A percentile compares a stretch with the other conserved stretches of the same genome.
Evolutionary conservation across 192 early-diverging fungal species (phyloP).

Genomic region (Obelidium mucronatum): DNA sequence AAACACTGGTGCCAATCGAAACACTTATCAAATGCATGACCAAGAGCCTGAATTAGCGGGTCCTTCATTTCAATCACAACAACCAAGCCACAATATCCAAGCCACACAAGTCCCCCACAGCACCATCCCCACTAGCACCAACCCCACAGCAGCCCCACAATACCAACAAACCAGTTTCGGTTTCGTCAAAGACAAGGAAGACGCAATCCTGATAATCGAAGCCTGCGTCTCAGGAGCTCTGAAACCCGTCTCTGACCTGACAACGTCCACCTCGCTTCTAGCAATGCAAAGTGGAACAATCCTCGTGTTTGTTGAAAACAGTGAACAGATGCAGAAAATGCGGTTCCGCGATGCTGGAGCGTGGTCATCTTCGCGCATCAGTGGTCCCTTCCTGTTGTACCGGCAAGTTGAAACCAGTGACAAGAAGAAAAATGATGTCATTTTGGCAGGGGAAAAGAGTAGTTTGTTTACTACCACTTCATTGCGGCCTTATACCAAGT

Average conservation of each 20-base stretch:
- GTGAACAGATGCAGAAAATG: background rate
- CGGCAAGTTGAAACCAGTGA: slow-evolving; percentile 7
- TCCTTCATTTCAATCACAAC: too few species aligned
- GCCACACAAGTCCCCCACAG: background rate
- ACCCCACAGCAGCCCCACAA: background rate
- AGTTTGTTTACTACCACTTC: slow-evolving; percentile 4
- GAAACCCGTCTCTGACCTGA: background rate
- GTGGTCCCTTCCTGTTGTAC: slow-evolving; percentile 17
- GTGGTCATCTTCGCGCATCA: background rate
- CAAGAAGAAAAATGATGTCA: background rate
- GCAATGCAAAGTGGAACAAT: background rate
- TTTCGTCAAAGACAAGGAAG: background rate
- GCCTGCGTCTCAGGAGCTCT: slow-evolving; percentile 6
- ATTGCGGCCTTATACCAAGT: slow-evolving; percentile 6
- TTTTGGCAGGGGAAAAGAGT: background rate
- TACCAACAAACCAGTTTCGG: background rate
- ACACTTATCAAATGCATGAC: too few species aligned
- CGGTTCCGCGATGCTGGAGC: background rate
- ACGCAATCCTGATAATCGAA: slow-evolving; percentile 15
- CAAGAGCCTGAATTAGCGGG: too few species aligned
- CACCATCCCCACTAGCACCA: background rate
- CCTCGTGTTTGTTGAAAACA: slow-evolving; percentile 8
- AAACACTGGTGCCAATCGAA: too few species aligned
- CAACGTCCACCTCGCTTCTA: background rate
- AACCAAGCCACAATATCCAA: too few species aligned